phyloP scores from a whole-genome alignment of 768 basidiomycete genomes.

The Serpula lacrymans region DNA sequence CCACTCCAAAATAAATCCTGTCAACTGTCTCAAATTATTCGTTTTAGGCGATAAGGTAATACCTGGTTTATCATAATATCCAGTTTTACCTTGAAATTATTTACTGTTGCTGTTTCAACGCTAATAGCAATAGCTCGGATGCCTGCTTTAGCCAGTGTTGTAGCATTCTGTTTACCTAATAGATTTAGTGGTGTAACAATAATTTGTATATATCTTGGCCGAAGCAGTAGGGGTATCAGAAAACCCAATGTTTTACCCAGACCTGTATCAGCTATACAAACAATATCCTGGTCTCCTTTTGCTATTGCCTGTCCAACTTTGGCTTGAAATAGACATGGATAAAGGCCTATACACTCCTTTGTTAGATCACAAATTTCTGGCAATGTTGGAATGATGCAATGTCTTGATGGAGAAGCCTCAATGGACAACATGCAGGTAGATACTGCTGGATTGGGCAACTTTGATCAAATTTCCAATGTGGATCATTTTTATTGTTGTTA shows the following conservation, averaged over 20 bases:
- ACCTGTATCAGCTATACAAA: conserved; percentile 25
- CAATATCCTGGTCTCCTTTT: conserved; percentile 15
- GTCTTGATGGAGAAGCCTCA: too few species aligned
- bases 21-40: too few species aligned
- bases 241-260: conserved; percentile 30
- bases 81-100: conserved; percentile 17
- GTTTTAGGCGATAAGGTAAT: too few species aligned
- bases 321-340: conserved; percentile 20
- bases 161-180: conserved; percentile 19
- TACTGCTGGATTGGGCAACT: too few species aligned
- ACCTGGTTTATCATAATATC: too few species aligned
- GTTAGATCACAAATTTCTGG: too few species aligned
- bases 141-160: conserved; percentile 7
- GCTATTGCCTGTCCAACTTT: conserved; percentile 15
- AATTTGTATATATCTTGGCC: conserved; percentile 15
- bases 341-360: too few species aligned
- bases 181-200: conserved; percentile 24
- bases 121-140: conserved; percentile 15
- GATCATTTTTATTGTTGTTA: too few species aligned
- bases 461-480: too few species aligned
- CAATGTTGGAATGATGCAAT: too few species aligned
- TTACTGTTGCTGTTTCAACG: conserved; percentile 11
- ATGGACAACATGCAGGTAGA: too few species aligned
- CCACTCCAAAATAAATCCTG: too few species aligned
- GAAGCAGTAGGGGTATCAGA: conserved; percentile 28